Base-by-base conservation (phyloP, 202 grass and related monocot species). In the Setaria viridis region DNA sequence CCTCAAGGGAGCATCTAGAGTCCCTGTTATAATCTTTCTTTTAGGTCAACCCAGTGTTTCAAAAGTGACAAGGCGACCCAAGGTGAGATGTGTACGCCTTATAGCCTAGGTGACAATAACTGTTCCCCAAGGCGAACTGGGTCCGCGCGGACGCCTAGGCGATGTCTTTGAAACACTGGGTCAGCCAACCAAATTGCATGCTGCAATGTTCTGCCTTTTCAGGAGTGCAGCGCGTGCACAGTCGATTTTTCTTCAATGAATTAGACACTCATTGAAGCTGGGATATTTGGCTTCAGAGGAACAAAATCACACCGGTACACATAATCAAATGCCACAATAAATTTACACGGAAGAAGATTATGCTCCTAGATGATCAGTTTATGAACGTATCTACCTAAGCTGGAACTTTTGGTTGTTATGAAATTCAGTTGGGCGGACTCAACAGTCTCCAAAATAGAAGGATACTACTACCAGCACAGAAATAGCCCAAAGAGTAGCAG, bases 11-110 rank as follows among this genome's bases (percentile, higher is more conserved):
- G 14, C 9, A 64, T 58, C 57, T 34, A 35, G 43, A 35, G 13
- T 72, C 43, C 14, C 21, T 72, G 79, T 71, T 72, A 70, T 29
- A 47, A 47, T 74, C 69, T 63, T 64, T 86, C 51, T 67, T 74
- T 57, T 69, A 34, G 48, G 48, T 15, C 48, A 50, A 2, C 48
- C 43, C 9, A 46, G 43, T 46, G 43, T 46, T 46, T 46, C 43
- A 46, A 46, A 46, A 7, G 43, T 10, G 43, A 46, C 43, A 46
- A 46, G 43, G 43, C 9, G 43, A 46, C 43, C 43, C 43, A 46
- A 46, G 43, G 43, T 7, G 43, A 46, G 43, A 6, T 2, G 43
- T 46, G 43, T 46, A 46, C 43, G 9, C 43, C 43, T 46, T 46
- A 46, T 46, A 46, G 43, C 43, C 43, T 46, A 46, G 43, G 43